Conservation (phyloP, 2,329 filamentous ascomycete species). For the Penicillium palitans region DNA sequence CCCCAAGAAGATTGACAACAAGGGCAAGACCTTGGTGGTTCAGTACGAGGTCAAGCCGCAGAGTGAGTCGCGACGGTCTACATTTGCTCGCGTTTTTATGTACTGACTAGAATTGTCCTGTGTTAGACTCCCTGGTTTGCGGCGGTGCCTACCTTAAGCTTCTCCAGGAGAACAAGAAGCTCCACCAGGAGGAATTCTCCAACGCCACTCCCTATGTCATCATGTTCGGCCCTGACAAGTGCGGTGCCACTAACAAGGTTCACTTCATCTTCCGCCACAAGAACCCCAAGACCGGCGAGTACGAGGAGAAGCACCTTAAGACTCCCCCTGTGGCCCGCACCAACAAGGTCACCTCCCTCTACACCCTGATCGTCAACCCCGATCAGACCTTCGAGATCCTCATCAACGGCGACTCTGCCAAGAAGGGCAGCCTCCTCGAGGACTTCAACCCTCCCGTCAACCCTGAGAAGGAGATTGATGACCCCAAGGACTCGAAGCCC, state of each 20-base stretch:
- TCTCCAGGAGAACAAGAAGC: constrained; percentile 93
- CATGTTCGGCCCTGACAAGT: constrained; percentile 99
- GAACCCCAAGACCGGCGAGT: constrained; percentile 99
- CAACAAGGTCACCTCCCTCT: constrained; percentile 88
- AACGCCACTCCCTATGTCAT: constrained; percentile 97
- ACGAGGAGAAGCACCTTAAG: constrained; percentile 98
- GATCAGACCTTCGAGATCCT: constrained; percentile 94
- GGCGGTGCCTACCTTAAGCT: constrained; percentile 99
- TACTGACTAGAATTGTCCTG: not conserved
- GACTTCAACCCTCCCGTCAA: constrained; percentile 94
- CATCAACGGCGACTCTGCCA: constrained; percentile 84
- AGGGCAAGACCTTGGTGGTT: constrained; percentile 93
- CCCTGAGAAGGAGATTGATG: constrained; percentile 91
- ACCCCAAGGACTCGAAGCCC: constrained; percentile 89
- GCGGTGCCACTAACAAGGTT: constrained; percentile 96
- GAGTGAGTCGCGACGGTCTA: constrained; percentile 61
- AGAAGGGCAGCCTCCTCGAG: constrained; percentile 88
- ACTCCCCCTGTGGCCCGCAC: constrained; percentile 82
- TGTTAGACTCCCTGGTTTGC: constrained; percentile 87
- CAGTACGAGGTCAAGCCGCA: constrained; percentile 99
- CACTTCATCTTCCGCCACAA: constrained; percentile 99
- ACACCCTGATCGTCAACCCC: constrained; percentile 93
- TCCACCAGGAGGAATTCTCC: constrained; percentile 96
- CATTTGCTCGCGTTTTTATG: not conserved
- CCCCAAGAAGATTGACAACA: constrained; percentile 93